Evolutionary conservation across 129 eudicot species (phyloP), one percentile per base, ranked within the genome.

Genomic region (Helichrysum umbraculigerum): DNA sequence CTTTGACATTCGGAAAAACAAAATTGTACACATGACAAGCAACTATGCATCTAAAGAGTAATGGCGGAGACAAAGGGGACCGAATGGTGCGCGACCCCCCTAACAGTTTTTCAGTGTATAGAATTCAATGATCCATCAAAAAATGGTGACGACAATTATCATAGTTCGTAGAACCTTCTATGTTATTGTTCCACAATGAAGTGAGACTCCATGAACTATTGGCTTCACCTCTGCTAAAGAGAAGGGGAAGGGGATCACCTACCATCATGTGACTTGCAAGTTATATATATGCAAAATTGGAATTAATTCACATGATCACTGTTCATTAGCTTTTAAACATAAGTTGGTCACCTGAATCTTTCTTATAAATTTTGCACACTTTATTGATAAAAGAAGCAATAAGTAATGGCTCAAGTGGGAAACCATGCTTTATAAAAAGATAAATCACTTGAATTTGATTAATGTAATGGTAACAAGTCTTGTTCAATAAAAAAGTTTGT

Each of bases 401-500:
- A 71, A 70, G 34, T 41, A 72, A 71, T 71, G 57, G 71, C 76
- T 78, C 32, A 56, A 66, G 83, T 79, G 83, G 78, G 79, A 66
- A 72, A 79, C 74, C 79, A 56, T 74, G 70, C 75, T 74, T 80
- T 74, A 80, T 58, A 68, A 37, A 80, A 73, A 57, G 83, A 67
- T 42, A 80, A 66, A 67, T 80, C 79, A 80, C 83, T 80, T 42
- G 51, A 74, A 67, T 73, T 73, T 57, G 74, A 80, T 67, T 58
- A 74, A 80, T 80, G 79, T 67, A 68, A 67, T 80, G 79, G 83
- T 74, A 80, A 58, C 79, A 74, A 80, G 83, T 80, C 79, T 74
- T 80, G 70, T 80, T 80, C 66, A 74, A 80, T 73, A 74, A 67
- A 74, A 79, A 80, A 80, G 57, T 8, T 71, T 59, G 83, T 74